phyloP scores from a whole-genome alignment of 805 yeast genomes.

The Yarrowia porcina region DNA sequence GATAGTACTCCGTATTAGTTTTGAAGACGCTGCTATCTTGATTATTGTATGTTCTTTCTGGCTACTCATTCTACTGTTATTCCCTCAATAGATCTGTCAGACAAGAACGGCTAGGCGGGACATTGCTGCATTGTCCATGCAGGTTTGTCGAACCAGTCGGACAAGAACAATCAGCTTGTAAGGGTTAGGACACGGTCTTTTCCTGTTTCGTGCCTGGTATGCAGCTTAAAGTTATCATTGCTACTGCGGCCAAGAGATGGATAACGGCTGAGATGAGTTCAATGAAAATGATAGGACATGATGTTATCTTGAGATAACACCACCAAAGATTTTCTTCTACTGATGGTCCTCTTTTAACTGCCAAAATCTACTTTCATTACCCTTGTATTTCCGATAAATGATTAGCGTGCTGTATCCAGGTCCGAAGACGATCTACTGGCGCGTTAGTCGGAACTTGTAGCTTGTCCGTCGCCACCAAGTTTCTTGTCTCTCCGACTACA shows the following conservation, averaged over 20 bases:
- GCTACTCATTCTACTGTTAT: too few relatives aligned
- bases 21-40: too few relatives aligned
- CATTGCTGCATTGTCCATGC: slow-evolving; percentile 23
- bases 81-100: neutral
- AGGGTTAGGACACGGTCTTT: slow-evolving; percentile 2
- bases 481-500: neutral
- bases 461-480: slow-evolving; percentile 3
- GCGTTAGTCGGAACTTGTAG: neutral
- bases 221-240: slow-evolving; percentile 23
- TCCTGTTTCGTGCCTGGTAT: slow-evolving; percentile 5
- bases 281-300: neutral
- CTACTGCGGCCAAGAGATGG: slow-evolving; percentile 23
- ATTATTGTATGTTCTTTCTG: too few relatives aligned
- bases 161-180: slow-evolving; percentile 10
- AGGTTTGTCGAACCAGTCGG: neutral
- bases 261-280: slow-evolving; percentile 3
- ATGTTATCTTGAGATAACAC: too few relatives aligned
- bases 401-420: neutral
- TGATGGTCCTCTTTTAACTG: too few relatives aligned
- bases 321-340: too few relatives aligned
- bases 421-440: neutral
- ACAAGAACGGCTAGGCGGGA: slow-evolving; percentile 8
- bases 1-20: too few relatives aligned
- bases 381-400: neutral
- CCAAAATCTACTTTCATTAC: neutral